A percentile compares a stretch with the other conserved stretches of the same genome.
phyloP scores from a whole-genome alignment of 2,329 filamentous ascomycete genomes.

The Capronia americana region DNA sequence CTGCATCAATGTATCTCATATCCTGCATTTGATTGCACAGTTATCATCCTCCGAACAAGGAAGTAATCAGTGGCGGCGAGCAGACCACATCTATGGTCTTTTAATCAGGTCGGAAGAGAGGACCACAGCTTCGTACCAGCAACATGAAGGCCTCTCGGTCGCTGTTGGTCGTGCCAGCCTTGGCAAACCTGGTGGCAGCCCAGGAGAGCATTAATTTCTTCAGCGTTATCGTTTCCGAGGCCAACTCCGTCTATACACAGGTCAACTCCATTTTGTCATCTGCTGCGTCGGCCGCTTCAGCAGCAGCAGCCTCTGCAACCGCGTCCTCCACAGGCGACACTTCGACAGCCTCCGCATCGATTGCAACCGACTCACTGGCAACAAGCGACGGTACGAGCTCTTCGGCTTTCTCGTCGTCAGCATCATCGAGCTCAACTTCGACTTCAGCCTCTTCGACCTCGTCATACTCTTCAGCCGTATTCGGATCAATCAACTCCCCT shows the following conservation, averaged over 20 bases:
- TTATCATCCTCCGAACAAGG: background rate
- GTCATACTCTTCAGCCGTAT: background rate
- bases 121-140: background rate
- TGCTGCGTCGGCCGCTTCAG: slow-evolving; percentile 25
- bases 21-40: background rate
- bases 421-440: slow-evolving; percentile 19
- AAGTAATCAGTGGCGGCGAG: background rate
- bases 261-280: slow-evolving; percentile 35
- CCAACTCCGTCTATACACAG: slow-evolving; percentile 35
- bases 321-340: slow-evolving; percentile 15
- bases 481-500: slow-evolving; percentile 6
- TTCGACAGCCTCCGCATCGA: slow-evolving; percentile 16
- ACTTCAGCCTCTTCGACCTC: slow-evolving; percentile 19
- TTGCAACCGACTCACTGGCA: slow-evolving; percentile 16
- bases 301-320: slow-evolving; percentile 17
- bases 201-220: slow-evolving; percentile 27
- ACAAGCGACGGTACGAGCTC: background rate
- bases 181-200: slow-evolving; percentile 14
- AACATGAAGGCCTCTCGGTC: slow-evolving; percentile 21
- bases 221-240: slow-evolving; percentile 35
- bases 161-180: slow-evolving; percentile 18
- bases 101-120: background rate
- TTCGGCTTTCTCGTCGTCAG: slow-evolving; percentile 15
- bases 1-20: background rate
- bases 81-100: background rate